Conservation (phyloP, 352 stramenopile species). For the Phytopythium litorale region DNA sequence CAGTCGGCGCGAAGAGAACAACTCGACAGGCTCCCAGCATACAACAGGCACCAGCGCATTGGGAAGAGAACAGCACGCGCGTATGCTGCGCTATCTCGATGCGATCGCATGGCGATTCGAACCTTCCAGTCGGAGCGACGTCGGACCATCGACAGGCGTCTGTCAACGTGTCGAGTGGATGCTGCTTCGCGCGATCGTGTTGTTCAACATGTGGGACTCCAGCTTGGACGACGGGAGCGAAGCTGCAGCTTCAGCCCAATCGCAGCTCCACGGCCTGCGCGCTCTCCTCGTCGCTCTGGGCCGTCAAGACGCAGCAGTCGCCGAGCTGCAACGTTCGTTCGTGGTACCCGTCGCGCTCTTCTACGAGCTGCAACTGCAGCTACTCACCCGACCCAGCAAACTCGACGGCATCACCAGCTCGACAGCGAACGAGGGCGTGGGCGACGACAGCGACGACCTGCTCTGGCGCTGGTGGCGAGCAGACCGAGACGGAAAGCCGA, state of each 20-base stretch:
- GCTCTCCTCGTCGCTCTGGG: not conserved
- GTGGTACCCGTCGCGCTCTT: conserved; percentile 31
- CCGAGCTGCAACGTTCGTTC: conserved; percentile 14
- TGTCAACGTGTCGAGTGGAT: conserved; percentile 15
- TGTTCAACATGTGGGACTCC: conserved; percentile 26
- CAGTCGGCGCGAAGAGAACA: not conserved
- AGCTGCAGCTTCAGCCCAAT: not conserved
- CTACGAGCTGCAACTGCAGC: conserved; percentile 28
- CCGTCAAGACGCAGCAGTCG: not conserved
- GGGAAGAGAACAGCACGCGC: conserved; percentile 3
- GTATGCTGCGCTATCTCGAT: conserved; percentile 11
- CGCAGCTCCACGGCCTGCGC: not conserved
- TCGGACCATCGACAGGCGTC: conserved; percentile 3
- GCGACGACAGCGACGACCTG: not conserved
- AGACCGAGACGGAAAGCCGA: not conserved
- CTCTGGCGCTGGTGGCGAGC: not conserved
- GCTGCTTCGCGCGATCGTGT: conserved; percentile 28
- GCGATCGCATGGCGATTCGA: conserved; percentile 1
- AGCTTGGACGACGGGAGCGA: not conserved
- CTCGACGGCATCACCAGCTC: not conserved
- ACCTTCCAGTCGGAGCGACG: conserved; percentile 1
- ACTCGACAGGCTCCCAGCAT: not conserved
- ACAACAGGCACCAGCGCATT: not conserved
- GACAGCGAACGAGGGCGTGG: not conserved
- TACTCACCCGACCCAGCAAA: conserved; percentile 3